These are phyloP conservation scores for Tetrahymena elliotti DNA, from an alignment of 73 alveolate species.

Conservation along the genomic window DNA sequence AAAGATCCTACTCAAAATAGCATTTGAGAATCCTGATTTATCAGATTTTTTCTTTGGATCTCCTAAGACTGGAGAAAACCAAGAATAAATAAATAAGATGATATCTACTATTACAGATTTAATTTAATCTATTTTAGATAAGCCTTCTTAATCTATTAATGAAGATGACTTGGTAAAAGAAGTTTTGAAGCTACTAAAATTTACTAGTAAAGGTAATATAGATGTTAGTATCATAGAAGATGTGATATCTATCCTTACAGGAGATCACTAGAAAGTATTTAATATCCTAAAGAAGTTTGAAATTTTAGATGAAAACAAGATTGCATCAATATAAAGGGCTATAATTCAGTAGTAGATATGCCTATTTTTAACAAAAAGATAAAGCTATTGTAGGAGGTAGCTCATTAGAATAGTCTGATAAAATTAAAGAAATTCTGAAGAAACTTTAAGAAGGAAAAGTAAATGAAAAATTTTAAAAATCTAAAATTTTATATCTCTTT, in stretches of 20 bases:
- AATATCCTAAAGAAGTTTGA: neutral
- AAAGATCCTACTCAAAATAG: neutral
- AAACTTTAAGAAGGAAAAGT: neutral
- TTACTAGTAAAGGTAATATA: neutral
- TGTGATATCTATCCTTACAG: neutral
- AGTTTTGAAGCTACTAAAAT: neutral
- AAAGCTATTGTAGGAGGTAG: neutral
- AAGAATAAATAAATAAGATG: neutral
- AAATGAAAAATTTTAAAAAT: neutral
- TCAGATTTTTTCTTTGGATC: neutral
- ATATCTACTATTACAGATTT: neutral
- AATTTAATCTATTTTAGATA: neutral
- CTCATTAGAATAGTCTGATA: neutral
- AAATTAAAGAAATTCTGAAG: neutral
- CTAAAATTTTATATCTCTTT: neutral
- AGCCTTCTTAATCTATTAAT: neutral
- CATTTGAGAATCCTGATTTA: neutral
- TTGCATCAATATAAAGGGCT: neutral
- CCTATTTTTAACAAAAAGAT: neutral
- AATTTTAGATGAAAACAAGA: neutral
- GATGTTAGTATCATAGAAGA: neutral
- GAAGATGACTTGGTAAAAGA: neutral
- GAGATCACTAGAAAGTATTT: neutral
- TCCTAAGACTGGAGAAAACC: neutral
- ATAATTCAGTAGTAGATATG: neutral